Evolutionary conservation across 345 rosid genomes (phyloP), one percentile per base, ranked within the genome.

Genomic region (Brassica napus): DNA sequence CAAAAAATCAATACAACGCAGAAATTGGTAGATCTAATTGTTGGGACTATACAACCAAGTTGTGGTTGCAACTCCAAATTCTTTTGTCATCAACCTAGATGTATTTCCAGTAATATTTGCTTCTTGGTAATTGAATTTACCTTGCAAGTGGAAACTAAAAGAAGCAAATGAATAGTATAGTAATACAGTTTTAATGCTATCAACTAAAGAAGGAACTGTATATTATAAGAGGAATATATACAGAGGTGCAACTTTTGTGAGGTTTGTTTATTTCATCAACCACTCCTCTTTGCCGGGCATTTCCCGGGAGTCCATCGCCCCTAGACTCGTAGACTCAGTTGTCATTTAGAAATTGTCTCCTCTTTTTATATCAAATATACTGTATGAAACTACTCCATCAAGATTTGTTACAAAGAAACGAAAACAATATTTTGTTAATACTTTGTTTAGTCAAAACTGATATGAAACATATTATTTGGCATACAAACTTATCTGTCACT

Each of bases 221-320:
- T 42, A 47, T 15, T 47, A 11, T 47, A 14, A 15, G 10, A 10
- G 10, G 49, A 10, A 14, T 1, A 47, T 3, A 47, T 47, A 47
- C 57, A 65, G 8, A 72, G 10, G 11, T 59, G 30, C 18, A 42
- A 2, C 9, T 52, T 54, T 3, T 35, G 72, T 49, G 57, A 78
- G 66, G 55, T 66, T 72, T 78, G 72, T 78, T 57, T 72, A 72
- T 42, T 42, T 73, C 3, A 44, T 67, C 73, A 72, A 79, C 82
- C 65, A 79, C 78, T 79, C 78, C 74, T 67, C 82, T 72, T 58
- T 66, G 82, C 68, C 77, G 42, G 65, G 52, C 65, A 72, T 65
- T 60, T 57, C 18, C 71, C 71, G 55, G 74, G 67, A 65, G 65
- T 71, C 66, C 77, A 78, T 78, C 35, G 9, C 60, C 44, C 77